phyloP scores from a whole-genome alignment of 2,329 filamentous ascomycete genomes.

The Phialemoniopsis sp. region DNA sequence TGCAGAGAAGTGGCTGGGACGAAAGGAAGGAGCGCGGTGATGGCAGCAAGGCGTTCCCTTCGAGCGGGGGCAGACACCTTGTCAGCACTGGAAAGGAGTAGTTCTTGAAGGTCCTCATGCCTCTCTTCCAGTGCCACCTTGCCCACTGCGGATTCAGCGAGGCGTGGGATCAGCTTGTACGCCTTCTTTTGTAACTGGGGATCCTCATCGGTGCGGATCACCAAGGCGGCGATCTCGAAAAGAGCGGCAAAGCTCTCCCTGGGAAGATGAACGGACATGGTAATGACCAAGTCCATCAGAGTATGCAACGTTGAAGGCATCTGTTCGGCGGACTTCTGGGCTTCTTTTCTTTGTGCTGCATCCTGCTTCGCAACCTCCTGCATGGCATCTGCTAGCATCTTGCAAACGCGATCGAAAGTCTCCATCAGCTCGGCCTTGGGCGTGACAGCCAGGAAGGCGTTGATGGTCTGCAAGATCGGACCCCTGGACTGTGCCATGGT shows the following conservation, averaged over 20 bases:
- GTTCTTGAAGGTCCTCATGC: slow-evolving; percentile 72
- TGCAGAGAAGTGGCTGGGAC: slow-evolving; percentile 76
- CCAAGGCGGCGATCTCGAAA: slow-evolving; percentile 80
- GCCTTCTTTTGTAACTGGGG: slow-evolving; percentile 98
- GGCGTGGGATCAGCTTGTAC: slow-evolving; percentile 92
- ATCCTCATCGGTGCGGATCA: slow-evolving; percentile 78
- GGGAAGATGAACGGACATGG: slow-evolving; percentile 90
- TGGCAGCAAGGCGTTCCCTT: slow-evolving; percentile 79
- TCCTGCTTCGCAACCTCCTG: slow-evolving; percentile 34
- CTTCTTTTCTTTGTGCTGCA: slow-evolving; percentile 43
- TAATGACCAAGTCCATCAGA: slow-evolving; percentile 93
- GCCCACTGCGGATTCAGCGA: slow-evolving; percentile 77
- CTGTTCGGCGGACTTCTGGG: slow-evolving; percentile 60
- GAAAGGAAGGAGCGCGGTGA: slow-evolving; percentile 74
- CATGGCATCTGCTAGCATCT: slow-evolving; percentile 74
- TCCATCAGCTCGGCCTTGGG: slow-evolving; percentile 74
- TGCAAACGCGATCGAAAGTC: slow-evolving; percentile 83
- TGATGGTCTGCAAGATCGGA: slow-evolving; percentile 89
- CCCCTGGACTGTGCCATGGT: slow-evolving; percentile 90
- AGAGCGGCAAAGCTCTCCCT: slow-evolving; percentile 78
- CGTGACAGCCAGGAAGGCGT: slow-evolving; percentile 87
- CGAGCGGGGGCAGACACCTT: slow-evolving; percentile 84
- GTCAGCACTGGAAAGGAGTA: slow-evolving; percentile 75
- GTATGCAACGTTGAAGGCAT: slow-evolving; percentile 94
- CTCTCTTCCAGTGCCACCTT: slow-evolving; percentile 72